Evolutionary conservation across 371 early-diverging fungal genomes (phyloP).

Genomic region (Mortierella sp.): DNA sequence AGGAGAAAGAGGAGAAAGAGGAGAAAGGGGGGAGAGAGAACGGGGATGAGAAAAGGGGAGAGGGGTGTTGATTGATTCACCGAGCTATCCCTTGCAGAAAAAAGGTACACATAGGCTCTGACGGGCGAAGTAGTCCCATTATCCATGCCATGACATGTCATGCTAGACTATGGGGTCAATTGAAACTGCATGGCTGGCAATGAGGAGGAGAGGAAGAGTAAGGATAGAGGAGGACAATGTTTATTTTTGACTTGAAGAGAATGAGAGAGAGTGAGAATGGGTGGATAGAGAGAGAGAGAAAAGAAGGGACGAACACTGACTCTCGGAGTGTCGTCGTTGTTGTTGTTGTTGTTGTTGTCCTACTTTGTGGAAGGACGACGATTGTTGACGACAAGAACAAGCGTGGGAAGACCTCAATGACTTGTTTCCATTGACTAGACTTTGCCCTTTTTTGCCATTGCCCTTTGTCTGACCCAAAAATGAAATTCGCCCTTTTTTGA

Average conservation of each 20-base stretch:
- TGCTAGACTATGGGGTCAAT: neutral
- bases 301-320: neutral
- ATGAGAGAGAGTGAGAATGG: neutral
- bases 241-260: neutral
- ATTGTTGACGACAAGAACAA: neutral
- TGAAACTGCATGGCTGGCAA: neutral
- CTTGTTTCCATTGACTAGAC: neutral
- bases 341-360: neutral
- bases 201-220: neutral
- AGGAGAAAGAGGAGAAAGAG: neutral
- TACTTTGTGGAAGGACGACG: neutral
- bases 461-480: constrained; percentile 2
- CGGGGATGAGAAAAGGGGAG: neutral
- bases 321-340: neutral
- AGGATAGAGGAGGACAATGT: neutral
- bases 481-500: constrained; percentile 10
- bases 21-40: neutral
- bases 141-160: neutral
- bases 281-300: neutral
- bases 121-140: neutral
- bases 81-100: neutral
- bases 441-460: neutral
- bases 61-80: neutral
- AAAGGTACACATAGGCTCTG: neutral
- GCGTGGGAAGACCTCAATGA: neutral